Evolutionary conservation across 495 filamentous ascomycete genomes (phyloP), one percentile per base, ranked within the genome.

Genomic region (Wilcoxina mikolae): DNA sequence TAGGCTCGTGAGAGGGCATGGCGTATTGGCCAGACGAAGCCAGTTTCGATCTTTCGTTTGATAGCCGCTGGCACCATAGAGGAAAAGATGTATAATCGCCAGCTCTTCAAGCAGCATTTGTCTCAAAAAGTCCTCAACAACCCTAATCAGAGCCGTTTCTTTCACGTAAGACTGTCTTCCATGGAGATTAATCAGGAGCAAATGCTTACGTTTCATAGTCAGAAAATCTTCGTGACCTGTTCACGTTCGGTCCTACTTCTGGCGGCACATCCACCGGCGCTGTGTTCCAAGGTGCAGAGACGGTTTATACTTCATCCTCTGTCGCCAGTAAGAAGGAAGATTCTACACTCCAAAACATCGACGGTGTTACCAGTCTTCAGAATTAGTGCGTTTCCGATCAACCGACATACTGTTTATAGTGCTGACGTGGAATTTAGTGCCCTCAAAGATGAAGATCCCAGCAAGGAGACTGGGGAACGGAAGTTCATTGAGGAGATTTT

Each of bases 21-120:
- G 91, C 78, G 91, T 38, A 74, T 98, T 10, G 91, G 91, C 2
- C 91, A 98, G 69, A 95, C 89, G 64, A 80, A 82, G 45, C 85
- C 94, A 43, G 91, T 98, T 18, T 88, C 82, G 0, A 88, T 98
- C 27, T 98, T 91, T 67, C 83, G 91, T 23, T 73, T 98, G 35
- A 88, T 98, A 84, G 91, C 86, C n/a, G 85, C 87, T 1, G 89
- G 90, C 15, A 95, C 91, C 0, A 96, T 98, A 28, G 91, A 98
- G 63, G 91, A 98, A 69, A 96, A 96, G 73, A 95, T 98, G 38
- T 96, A 95, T 55, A 91, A 96, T 66, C 83, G 91, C 3, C 91
- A 98, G 67, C 86, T 98, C 47, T 96, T 88, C 71, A 98, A 98
- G 68, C 88, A 94, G 59, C 94, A 94, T 61, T 71, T 98, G 27